A percentile compares a stretch with the other conserved stretches of the same genome.
Conservation (phyloP, 495 filamentous ascomycete species). For the Xylaria venustula region DNA sequence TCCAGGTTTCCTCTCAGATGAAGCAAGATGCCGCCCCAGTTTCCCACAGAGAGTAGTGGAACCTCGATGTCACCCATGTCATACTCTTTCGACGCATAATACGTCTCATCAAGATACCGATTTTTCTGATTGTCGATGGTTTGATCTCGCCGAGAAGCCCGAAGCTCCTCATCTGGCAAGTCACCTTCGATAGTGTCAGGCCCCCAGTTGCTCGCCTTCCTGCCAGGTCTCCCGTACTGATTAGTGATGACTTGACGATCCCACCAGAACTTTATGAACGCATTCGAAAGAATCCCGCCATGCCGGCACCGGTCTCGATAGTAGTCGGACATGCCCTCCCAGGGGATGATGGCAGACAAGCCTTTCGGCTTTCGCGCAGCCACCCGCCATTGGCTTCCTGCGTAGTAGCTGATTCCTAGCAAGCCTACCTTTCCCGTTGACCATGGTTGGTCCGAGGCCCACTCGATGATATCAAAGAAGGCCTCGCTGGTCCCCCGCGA, state of each 20-base stretch:
- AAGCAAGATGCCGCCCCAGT: slow-evolving; percentile 64
- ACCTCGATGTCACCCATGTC: slow-evolving; percentile 61
- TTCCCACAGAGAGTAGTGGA: slow-evolving; percentile 60
- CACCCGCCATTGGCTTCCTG: slow-evolving; percentile 62
- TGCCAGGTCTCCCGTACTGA: slow-evolving; percentile 54
- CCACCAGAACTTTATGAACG: slow-evolving; percentile 67
- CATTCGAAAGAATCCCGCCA: slow-evolving; percentile 63
- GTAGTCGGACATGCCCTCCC: slow-evolving; percentile 68
- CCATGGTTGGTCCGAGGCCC: slow-evolving; percentile 61
- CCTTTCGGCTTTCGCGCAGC: slow-evolving; percentile 60
- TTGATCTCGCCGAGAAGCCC: slow-evolving; percentile 55
- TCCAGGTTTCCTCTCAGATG: slow-evolving; percentile 66
- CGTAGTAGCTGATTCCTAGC: slow-evolving; percentile 62
- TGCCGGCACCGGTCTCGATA: slow-evolving; percentile 64
- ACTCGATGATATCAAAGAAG: slow-evolving; percentile 64
- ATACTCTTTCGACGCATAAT: slow-evolving; percentile 62
- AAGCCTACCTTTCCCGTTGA: slow-evolving; percentile 61
- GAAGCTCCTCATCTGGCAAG: slow-evolving; percentile 52
- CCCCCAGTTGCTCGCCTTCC: background rate
- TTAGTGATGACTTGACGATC: slow-evolving; percentile 60
- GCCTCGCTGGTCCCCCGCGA: slow-evolving; percentile 55
- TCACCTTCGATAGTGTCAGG: slow-evolving; percentile 49
- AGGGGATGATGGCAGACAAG: slow-evolving; percentile 59
- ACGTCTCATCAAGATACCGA: slow-evolving; percentile 56
- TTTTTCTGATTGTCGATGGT: slow-evolving; percentile 55